A percentile compares a stretch with the other conserved stretches of the same genome.
Evolutionary conservation across 179 eudicot genomes (phyloP).

Genomic region (Drosera spatulata): DNA sequence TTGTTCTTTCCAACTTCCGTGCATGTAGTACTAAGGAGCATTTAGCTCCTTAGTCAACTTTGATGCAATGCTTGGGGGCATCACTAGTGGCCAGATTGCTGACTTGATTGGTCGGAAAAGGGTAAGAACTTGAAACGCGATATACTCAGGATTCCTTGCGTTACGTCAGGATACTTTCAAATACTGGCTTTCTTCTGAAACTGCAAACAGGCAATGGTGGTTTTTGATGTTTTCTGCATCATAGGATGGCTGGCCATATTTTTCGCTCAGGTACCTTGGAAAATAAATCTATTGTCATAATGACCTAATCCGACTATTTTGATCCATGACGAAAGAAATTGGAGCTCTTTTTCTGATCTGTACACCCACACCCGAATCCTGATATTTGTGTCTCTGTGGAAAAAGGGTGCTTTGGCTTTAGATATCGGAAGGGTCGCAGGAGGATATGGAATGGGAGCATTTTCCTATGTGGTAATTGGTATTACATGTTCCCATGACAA

Average conservation of each 20-base stretch:
- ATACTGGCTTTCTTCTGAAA: background rate
- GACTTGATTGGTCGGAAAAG: constrained; percentile 34
- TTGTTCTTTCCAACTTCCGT: too few relatives aligned
- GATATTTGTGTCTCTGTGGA: background rate
- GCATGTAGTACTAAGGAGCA: constrained; percentile 25
- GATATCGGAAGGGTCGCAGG: constrained; percentile 83
- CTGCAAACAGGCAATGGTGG: constrained; percentile 59
- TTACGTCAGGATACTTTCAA: background rate
- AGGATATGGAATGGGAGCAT: constrained; percentile 93
- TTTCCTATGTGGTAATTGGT: constrained; percentile 93
- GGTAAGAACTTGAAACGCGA: constrained; percentile 11
- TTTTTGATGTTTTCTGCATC: constrained; percentile 52
- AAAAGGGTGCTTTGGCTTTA: constrained; percentile 41
- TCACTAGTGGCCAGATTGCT: constrained; percentile 38
- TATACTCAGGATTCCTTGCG: background rate
- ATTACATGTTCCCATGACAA: too few relatives aligned
- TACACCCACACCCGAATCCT: background rate
- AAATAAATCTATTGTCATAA: background rate
- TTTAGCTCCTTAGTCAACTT: constrained; percentile 34
- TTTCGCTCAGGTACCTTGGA: constrained; percentile 81
- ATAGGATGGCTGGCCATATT: constrained; percentile 89
- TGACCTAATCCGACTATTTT: background rate
- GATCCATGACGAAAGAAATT: too few relatives aligned
- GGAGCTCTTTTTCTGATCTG: too few relatives aligned
- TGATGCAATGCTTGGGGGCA: constrained; percentile 42